Base-by-base conservation (phyloP, 306 rosid genomes). In the Abrus pulchellus region DNA sequence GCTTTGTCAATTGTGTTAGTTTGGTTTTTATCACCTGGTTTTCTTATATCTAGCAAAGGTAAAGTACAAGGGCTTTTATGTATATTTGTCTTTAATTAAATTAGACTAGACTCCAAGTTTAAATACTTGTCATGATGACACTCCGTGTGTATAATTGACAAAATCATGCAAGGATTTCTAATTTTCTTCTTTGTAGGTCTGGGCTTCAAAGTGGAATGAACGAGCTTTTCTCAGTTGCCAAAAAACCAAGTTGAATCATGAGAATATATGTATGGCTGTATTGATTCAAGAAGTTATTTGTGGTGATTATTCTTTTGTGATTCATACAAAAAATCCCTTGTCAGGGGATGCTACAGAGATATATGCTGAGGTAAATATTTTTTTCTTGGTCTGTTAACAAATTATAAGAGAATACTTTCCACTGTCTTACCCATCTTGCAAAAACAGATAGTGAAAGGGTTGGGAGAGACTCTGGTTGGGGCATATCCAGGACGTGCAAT, bases 401-500 rank as follows among this genome's bases (percentile, higher is more conserved):
- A 32, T 33, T 61, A 61, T 32, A 61, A 30, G 40, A 59, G 32
- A 59, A 30, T 9, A 59, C 40, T 12, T 61, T 5, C 44, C 67
- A 61, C 44, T 61, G 27, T 61, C 67, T 61, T 10, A 61, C 67
- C 43, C 43, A 30, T 30, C 13, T 28, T 59, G 43, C 4, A 33
- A 32, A 33, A 61, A 10, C 44, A 61, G 67, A 5, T 61, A 61
- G 66, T 60, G 2, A 60, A 61, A 61, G 67, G 67, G 44, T 33
- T 61, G 44, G 64, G 67, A 30, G 65, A 32, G 66, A 60, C 66
- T 32, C 66, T 60, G 66, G 66, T 33, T 32, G 66, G 65, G 66
- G 66, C 66, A 60, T 60, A 60, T 60, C 67, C 67, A 61, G 67
- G 67, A 61, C 66, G 41, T 30, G 66, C 66, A 60, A 61, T 33